A percentile compares a stretch with the other conserved stretches of the same genome.
phyloP scores from a whole-genome alignment of 352 stramenopile species.

The Pythium insidiosum region DNA sequence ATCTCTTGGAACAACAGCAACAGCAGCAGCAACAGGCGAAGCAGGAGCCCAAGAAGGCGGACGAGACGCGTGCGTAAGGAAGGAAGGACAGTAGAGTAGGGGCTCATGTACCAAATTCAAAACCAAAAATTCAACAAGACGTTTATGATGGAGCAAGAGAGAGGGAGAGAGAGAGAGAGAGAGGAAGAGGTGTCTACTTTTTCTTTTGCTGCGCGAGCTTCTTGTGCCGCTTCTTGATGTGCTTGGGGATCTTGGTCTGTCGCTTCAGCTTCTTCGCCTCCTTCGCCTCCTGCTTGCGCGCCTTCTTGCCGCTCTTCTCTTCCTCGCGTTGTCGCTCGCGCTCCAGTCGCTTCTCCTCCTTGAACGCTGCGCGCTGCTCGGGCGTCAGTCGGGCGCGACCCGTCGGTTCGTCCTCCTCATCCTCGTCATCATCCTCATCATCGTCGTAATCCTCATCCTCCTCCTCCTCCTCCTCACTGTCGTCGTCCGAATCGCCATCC shows the following conservation, averaged over 20 bases:
- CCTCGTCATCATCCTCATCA: slow-evolving; percentile 14
- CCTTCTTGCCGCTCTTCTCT: slow-evolving; percentile 80
- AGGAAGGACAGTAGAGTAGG: neutral
- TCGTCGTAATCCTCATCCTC: slow-evolving; percentile 14
- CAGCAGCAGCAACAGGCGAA: slow-evolving; percentile 13
- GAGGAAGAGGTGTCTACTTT: no score
- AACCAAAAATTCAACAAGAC: no score
- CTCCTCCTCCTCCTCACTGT: slow-evolving; percentile 30
- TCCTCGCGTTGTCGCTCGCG: slow-evolving; percentile 42
- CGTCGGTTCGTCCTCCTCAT: slow-evolving; percentile 37
- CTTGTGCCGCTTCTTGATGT: slow-evolving; percentile 97
- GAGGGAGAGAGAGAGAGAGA: no score
- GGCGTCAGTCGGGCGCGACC: slow-evolving; percentile 49
- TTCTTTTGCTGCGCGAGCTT: slow-evolving; percentile 92
- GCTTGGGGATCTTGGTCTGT: slow-evolving; percentile 98
- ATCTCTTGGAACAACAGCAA: slow-evolving; percentile 45
- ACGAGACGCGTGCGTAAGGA: slow-evolving; percentile 3
- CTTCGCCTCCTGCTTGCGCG: slow-evolving; percentile 95
- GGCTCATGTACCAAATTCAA: neutral
- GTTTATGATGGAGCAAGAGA: no score
- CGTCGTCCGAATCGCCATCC: slow-evolving; percentile 39
- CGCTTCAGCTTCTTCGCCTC: slow-evolving; percentile 91
- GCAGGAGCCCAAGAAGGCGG: slow-evolving; percentile 11
- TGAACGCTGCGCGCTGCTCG: slow-evolving; percentile 77
- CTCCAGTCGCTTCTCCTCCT: slow-evolving; percentile 70